A percentile compares a stretch with the other conserved stretches of the same genome.
Conservation (phyloP, 78 protist species). For the Dictyostelium capitatum region DNA sequence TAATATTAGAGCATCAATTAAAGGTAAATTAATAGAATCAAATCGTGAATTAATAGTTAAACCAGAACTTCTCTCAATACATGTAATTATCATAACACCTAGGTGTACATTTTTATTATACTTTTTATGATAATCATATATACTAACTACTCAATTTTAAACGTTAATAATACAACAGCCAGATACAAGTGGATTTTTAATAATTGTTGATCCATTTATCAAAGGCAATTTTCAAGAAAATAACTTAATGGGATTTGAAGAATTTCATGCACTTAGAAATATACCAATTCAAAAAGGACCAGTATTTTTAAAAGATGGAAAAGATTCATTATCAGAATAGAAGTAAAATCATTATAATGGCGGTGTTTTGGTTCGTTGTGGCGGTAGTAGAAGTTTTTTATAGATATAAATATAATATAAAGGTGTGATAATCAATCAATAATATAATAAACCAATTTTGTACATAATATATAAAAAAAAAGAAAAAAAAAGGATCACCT, state of each 20-base stretch:
- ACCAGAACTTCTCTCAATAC: not conserved
- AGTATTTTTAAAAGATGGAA: slow-evolving; percentile 26
- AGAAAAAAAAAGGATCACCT: too few relatives aligned
- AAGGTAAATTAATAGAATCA: slow-evolving; percentile 61
- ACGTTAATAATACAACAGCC: not conserved
- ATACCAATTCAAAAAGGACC: slow-evolving; percentile 57
- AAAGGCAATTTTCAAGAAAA: not conserved
- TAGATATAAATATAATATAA: too few relatives aligned
- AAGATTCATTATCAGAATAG: not conserved
- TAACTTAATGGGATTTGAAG: slow-evolving; percentile 33
- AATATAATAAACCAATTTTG: not conserved
- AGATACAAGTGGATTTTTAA: slow-evolving; percentile 46
- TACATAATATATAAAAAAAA: not conserved
- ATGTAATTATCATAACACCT: slow-evolving; percentile 29
- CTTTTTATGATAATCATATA: not conserved
- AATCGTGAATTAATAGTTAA: not conserved
- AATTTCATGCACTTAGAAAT: slow-evolving; percentile 42
- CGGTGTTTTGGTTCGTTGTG: too few relatives aligned
- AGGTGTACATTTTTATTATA: not conserved
- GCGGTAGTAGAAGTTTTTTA: too few relatives aligned
- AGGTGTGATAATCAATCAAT: not conserved
- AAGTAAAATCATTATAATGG: too few relatives aligned
- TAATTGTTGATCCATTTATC: slow-evolving; percentile 31
- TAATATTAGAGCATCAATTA: slow-evolving; percentile 16
- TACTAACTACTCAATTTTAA: not conserved